Base-by-base conservation (phyloP, 2,329 filamentous ascomycete species). In the Exutisphaerella laricina region DNA sequence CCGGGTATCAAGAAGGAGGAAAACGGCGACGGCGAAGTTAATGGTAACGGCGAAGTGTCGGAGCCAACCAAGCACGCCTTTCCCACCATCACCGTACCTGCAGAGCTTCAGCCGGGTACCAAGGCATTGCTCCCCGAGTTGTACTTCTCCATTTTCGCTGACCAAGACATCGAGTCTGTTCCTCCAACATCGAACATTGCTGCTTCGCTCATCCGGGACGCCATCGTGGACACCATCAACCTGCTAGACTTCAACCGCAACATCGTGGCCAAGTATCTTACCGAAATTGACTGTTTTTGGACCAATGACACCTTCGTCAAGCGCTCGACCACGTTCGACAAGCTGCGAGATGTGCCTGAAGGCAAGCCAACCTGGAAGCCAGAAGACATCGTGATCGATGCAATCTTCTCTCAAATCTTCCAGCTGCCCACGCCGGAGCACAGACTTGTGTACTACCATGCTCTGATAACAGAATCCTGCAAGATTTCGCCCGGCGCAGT, bases 401-500 rank as follows among this genome's bases (percentile, higher is more conserved):
- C 90, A 4, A 88, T 97, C 44, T 98, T 98, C 66, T 94, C 89
- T 1, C 90, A 97, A 65, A 74, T 98, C 30, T 86, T 95, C 61
- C 85, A 88, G 64, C 76, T 98, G 26, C 92, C 92, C 3, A 75
- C 73, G 3, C 80, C 92, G 0, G 88, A 95, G 66, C 88, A 95
- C 68, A 96, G 96, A 67, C 74, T 95, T 1, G 87, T 98, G 7
- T 98, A 95, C 67, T 98, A 96, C 65, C 92, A 98, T 66, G 85
- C 89, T 0, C 81, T 97, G 2, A 79, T 98, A 37, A 97, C 90
- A 0, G 90, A 98, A 65, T 81, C 88, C 45, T 98, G 92, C 72
- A 97, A 95, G 69, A 82, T 97, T 55, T 90, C 89, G 0, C 92
- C 92, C 1, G 88, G 87, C 12, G 92, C 92, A n/a, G 92, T 98